Conservation (phyloP, 352 stramenopile genomes). For the Globisporangium sylvaticum region DNA sequence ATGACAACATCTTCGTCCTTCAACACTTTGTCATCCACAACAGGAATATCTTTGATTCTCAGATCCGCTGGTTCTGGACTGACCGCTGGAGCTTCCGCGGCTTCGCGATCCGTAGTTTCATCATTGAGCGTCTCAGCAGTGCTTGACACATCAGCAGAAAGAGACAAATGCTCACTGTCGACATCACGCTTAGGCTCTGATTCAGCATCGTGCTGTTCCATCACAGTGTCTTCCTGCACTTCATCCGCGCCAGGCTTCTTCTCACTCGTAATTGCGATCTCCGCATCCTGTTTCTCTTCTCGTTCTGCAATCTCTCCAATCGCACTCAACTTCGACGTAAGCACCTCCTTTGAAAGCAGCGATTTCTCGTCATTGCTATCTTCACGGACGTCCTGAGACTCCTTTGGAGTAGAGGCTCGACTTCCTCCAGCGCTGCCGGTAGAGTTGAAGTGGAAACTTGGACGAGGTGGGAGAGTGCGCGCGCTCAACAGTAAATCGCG, state of each 20-base stretch:
- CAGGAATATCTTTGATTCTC: background rate
- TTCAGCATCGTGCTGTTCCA: background rate
- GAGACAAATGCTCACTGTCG: background rate
- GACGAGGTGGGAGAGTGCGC: slow-evolving; percentile 30
- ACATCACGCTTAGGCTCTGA: background rate
- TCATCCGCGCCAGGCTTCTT: background rate
- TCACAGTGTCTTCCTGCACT: background rate
- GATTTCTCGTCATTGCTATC: background rate
- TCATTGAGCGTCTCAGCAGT: background rate
- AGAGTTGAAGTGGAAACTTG: slow-evolving; percentile 16
- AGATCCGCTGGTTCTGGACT: background rate
- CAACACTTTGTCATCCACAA: background rate
- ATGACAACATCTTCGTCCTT: slow-evolving; percentile 3
- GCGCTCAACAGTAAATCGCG: slow-evolving; percentile 18
- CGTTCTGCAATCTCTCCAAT: background rate
- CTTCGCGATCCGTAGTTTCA: background rate
- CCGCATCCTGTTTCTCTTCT: background rate
- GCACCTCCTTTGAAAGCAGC: background rate
- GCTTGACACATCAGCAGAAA: background rate
- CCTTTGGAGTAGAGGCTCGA: slow-evolving; percentile 22
- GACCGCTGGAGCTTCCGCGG: background rate
- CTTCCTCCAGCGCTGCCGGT: slow-evolving; percentile 20
- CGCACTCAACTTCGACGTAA: slow-evolving; percentile 3
- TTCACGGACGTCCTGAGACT: slow-evolving; percentile 8
- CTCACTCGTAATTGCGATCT: background rate